These are phyloP conservation scores for Wickerhamiella alocasiicola DNA, from an alignment of 805 yeast genomes.

Conservation along the genomic window DNA sequence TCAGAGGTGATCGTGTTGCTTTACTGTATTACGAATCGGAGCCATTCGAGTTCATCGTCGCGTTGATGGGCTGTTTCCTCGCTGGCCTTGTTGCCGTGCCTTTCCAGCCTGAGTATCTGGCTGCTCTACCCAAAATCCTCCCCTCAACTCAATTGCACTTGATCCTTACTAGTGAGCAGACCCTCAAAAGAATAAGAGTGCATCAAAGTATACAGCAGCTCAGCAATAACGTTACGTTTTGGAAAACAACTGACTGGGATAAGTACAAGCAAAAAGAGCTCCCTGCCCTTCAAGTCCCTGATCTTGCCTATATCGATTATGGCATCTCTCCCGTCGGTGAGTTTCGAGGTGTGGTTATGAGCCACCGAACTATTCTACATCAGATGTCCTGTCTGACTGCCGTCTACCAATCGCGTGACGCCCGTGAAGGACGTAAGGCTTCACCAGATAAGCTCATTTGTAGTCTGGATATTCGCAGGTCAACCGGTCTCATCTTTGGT, in stretches of 20 bases:
- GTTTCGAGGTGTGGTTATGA: conserved; percentile 81
- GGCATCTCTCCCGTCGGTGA: conserved; percentile 85
- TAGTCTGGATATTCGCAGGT: conserved; percentile 57
- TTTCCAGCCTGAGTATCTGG: conserved; percentile 46
- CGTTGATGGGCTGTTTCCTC: conserved; percentile 79
- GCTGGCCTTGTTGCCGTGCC: conserved; percentile 96
- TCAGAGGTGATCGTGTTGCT: conserved; percentile 72
- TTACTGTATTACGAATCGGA: conserved; percentile 75
- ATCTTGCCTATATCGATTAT: conserved; percentile 86
- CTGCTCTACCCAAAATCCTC: conserved; percentile 14
- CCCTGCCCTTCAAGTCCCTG: conserved; percentile 62
- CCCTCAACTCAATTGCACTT: conserved; percentile 62
- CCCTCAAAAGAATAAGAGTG: conserved; percentile 61
- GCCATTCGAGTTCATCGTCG: conserved; percentile 71
- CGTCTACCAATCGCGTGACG: conserved; percentile 39
- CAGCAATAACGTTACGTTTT: conserved; percentile 45
- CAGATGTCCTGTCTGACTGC: conserved; percentile 71
- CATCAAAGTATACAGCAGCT: conserved; percentile 54
- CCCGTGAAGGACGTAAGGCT: conserved; percentile 29
- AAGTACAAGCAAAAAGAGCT: conserved; percentile 44
- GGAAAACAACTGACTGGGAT: conserved; percentile 85
- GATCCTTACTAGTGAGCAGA: conserved; percentile 69
- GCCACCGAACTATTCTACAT: conserved; percentile 75
- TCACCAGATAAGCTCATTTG: conserved; percentile 41
- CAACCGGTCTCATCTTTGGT: conserved; percentile 79